phyloP scores from a whole-genome alignment of 202 grass and related monocot species.

The Tripidium arundinaceum region DNA sequence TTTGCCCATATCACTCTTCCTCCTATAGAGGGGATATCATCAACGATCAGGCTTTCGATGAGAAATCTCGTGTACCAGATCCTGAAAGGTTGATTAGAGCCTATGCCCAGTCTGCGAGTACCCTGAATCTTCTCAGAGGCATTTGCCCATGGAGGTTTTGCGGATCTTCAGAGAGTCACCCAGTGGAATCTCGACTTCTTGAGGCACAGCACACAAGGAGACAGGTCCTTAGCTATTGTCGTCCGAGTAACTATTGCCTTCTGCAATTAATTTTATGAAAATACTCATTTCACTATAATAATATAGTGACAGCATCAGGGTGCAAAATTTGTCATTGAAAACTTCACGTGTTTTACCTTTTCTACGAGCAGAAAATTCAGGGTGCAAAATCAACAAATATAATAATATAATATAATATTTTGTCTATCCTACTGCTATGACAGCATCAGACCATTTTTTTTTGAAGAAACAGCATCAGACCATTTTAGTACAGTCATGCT shows the following conservation, averaged over 20 bases:
- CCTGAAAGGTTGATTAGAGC: constrained; percentile 59
- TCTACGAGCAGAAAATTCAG: neutral
- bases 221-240: constrained; percentile 39
- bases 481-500: neutral
- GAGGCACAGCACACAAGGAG: constrained; percentile 49
- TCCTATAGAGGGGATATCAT: constrained; percentile 78
- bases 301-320: neutral
- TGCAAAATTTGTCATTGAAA: neutral
- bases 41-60: constrained; percentile 55
- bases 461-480: neutral
- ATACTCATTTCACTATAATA: neutral
- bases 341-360: neutral
- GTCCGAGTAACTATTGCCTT: neutral
- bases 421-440: neutral
- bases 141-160: constrained; percentile 68
- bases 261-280: constrained; percentile 3
- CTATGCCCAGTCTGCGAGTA: constrained; percentile 67
- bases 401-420: neutral
- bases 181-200: constrained; percentile 78
- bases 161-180: constrained; percentile 60
- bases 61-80: constrained; percentile 61
- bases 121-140: constrained; percentile 72
- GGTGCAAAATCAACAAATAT: neutral
- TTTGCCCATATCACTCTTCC: too few relatives aligned
- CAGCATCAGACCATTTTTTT: neutral